phyloP scores from a whole-genome alignment of 352 stramenopile genomes.

The Phytopythium kandeliae region DNA sequence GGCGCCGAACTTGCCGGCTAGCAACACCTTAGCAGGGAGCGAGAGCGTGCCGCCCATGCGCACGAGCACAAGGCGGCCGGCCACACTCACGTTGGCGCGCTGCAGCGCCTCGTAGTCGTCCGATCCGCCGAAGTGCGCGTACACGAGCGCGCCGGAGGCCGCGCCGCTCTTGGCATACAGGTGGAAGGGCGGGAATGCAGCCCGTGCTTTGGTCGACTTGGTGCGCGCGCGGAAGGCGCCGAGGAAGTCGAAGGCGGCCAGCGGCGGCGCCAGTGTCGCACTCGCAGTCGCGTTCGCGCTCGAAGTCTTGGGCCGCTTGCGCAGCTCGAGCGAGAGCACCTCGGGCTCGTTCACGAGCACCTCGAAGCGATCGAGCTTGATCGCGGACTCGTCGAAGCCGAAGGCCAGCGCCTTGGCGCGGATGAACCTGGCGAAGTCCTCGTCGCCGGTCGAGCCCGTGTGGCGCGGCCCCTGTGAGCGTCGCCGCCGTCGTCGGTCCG shows the following conservation, averaged over 20 bases:
- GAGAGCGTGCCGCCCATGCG: conserved; percentile 62
- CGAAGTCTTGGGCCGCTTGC: conserved; percentile 4
- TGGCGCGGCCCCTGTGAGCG: conserved; percentile 47
- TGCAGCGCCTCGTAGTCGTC: conserved; percentile 60
- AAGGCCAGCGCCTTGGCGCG: conserved; percentile 63
- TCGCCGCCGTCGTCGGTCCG: too few species aligned
- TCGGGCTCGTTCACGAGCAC: conserved; percentile 73
- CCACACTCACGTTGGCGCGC: conserved; percentile 41
- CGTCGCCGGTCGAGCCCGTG: conserved; percentile 54
- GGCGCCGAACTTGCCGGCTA: conserved; percentile 57
- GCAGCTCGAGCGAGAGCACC: conserved; percentile 41
- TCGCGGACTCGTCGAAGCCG: conserved; percentile 61
- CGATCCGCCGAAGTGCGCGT: conserved; percentile 66
- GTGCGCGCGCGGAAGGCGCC: conserved; percentile 19
- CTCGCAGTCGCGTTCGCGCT: conserved; percentile 21
- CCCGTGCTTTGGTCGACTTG: conserved; percentile 17
- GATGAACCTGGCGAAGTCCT: conserved; percentile 78
- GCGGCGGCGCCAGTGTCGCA: conserved; percentile 8
- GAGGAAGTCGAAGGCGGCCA: conserved; percentile 21
- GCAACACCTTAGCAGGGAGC: conserved; percentile 60
- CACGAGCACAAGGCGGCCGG: conserved; percentile 50
- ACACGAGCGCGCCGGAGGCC: conserved; percentile 50
- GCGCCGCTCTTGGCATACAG: conserved; percentile 79
- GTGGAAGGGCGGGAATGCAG: conserved; percentile 59
- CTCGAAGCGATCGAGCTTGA: conserved; percentile 84